Evolutionary conservation across 257 asterid species (phyloP), one percentile per base, ranked within the genome.

Genomic region (Solanum arcanum): DNA sequence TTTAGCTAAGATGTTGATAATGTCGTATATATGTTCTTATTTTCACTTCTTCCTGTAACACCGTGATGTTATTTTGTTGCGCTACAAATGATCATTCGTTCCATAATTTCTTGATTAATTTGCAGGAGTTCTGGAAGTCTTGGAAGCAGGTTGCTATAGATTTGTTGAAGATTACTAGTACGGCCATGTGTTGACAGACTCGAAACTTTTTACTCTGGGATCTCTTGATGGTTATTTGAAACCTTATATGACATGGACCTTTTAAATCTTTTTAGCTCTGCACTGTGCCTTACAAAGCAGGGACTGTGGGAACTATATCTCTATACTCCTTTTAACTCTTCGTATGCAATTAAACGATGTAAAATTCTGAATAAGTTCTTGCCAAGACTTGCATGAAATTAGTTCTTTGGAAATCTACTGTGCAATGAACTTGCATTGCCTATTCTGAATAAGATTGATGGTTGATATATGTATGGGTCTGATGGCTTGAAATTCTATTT

Each of bases 121-220:
- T 91, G 91, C 94, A 91, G 93, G 89, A 73, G 72, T 86, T 83
- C 66, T 23, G 14, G 83, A 66, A 84, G 86, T 91, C 85, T 84
- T 78, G 90, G 88, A 62, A 72, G 15, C 88, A 87, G 74, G 49
- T 60, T 62, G 86, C 31, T 86, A 39, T 83, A 47, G 85, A 66
- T 62, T 49, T 23, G 59, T 9, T 16, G 87, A 42, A 66, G 81
- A 84, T 27, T 12, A 16, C 27, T 41, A 47, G 18, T 37, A 87
- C 85, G 20, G 80, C 88, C 86, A 77, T 27, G 18, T 87, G 84
- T 74, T 76, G 89, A 70, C 74, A 87, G 88, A 87, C 89, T 87
- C 90, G 77, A 78, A 86, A 37, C 68, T 25, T 91, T 88, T 90
- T 88, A 15, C 73, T 59, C 12, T 8, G 35, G 85, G 88, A 75